Percentiles rank a stretch among this genome's conserved stretches.
phyloP scores from a whole-genome alignment of 805 yeast genomes.

The Suhomyces vadensis region DNA sequence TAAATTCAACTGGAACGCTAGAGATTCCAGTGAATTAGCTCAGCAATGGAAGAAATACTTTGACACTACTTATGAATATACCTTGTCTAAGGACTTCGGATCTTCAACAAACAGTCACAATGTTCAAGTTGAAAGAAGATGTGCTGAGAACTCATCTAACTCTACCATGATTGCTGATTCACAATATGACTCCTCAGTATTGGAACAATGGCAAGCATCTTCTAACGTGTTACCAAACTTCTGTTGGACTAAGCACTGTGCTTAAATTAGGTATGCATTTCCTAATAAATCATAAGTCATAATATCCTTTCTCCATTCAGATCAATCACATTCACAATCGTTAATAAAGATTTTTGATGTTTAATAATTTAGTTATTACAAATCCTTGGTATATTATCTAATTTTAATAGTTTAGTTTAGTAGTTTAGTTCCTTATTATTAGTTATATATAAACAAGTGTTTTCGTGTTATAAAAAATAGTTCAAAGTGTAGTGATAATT shows the following conservation, averaged over 20 bases:
- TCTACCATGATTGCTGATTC: constrained; percentile 10
- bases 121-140: constrained; percentile 8
- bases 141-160: constrained; percentile 8
- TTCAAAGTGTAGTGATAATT: background rate
- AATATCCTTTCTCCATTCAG: constrained; percentile 1
- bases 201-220: constrained; percentile 10
- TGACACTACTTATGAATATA: constrained; percentile 17
- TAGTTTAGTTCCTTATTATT: constrained; percentile 5
- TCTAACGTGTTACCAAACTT: constrained; percentile 19
- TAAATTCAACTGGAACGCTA: constrained; percentile 14
- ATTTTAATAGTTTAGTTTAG: constrained; percentile 4
- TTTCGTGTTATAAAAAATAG: background rate
- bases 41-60: constrained; percentile 18
- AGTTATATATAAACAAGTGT: constrained; percentile 3
- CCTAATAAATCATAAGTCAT: background rate
- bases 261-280: background rate
- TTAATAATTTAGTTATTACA: constrained; percentile 1
- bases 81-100: constrained; percentile 15
- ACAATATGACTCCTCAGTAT: constrained; percentile 7
- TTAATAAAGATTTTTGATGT: background rate
- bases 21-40: constrained; percentile 14
- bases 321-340: background rate
- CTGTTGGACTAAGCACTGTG: constrained; percentile 15
- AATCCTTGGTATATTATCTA: background rate
- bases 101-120: background rate